Conservation (phyloP, 2,329 filamentous ascomycete genomes). For the Nigrospora oryzae region DNA sequence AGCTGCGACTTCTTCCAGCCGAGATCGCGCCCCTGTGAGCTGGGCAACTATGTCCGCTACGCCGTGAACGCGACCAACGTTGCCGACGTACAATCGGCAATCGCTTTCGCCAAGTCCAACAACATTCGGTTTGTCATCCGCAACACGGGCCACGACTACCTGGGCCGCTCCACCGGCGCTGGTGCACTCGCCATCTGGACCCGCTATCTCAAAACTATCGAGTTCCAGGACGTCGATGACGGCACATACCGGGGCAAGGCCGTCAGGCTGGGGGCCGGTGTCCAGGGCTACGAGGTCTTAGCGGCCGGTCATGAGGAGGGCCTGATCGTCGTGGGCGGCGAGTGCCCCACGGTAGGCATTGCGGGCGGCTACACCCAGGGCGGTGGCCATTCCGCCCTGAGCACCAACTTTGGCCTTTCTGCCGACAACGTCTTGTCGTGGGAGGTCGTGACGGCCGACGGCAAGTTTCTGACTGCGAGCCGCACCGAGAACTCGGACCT, state of each 20-base stretch:
- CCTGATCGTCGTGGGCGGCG: slow-evolving; percentile 35
- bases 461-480: slow-evolving; percentile 26
- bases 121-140: slow-evolving; percentile 38
- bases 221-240: slow-evolving; percentile 15
- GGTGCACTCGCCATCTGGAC: slow-evolving; percentile 40
- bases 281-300: slow-evolving; percentile 34
- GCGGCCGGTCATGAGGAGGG: slow-evolving; percentile 24
- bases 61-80: slow-evolving; percentile 3
- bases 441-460: slow-evolving; percentile 30
- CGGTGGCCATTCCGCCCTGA: slow-evolving; percentile 48
- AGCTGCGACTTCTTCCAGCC: slow-evolving; percentile 5
- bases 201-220: slow-evolving; percentile 33
- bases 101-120: slow-evolving; percentile 16
- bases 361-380: slow-evolving; percentile 53
- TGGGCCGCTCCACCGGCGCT: slow-evolving; percentile 44
- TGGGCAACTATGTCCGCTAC: slow-evolving; percentile 6
- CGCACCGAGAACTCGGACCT: slow-evolving; percentile 34
- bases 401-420: slow-evolving; percentile 45
- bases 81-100: slow-evolving; percentile 1
- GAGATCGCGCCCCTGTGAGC: not conserved
- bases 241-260: slow-evolving; percentile 35
- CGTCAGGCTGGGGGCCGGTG: slow-evolving; percentile 39
- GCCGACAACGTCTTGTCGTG: slow-evolving; percentile 47
- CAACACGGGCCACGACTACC: slow-evolving; percentile 41
- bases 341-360: slow-evolving; percentile 45